These are phyloP conservation scores for Clonostachys rosea DNA, from an alignment of 2,329 filamentous ascomycete genomes.

Conservation along the genomic window DNA sequence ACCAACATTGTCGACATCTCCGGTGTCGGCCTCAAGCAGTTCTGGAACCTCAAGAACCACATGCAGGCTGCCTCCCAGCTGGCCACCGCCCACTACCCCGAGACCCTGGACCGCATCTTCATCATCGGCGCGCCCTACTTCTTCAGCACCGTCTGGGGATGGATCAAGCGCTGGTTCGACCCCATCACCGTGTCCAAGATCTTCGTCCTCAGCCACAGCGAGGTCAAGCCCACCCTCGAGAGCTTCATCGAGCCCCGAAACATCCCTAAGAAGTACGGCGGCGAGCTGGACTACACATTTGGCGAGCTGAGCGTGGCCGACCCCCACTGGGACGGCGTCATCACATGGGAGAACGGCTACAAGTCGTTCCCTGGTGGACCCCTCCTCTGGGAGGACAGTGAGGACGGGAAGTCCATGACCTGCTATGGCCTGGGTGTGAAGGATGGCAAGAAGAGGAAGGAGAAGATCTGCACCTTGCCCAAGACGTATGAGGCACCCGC, in stretches of 20 bases:
- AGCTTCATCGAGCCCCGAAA: slow-evolving; percentile 77
- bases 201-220: slow-evolving; percentile 73
- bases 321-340: slow-evolving; percentile 42
- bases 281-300: slow-evolving; percentile 77
- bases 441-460: slow-evolving; percentile 35
- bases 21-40: slow-evolving; percentile 83
- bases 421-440: slow-evolving; percentile 48
- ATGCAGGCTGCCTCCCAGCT: slow-evolving; percentile 90
- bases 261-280: slow-evolving; percentile 88
- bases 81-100: slow-evolving; percentile 91
- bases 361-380: slow-evolving; percentile 52
- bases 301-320: slow-evolving; percentile 74
- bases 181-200: slow-evolving; percentile 94
- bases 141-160: slow-evolving; percentile 91
- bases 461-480: slow-evolving; percentile 46
- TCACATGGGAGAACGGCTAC: slow-evolving; percentile 47
- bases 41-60: slow-evolving; percentile 90
- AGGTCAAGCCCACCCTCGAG: slow-evolving; percentile 73
- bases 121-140: slow-evolving; percentile 88
- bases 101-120: slow-evolving; percentile 66
- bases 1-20: slow-evolving; percentile 95
- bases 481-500: slow-evolving; percentile 22
- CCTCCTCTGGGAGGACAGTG: slow-evolving; percentile 49
- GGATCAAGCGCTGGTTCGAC: slow-evolving; percentile 94
- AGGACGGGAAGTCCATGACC: slow-evolving; percentile 38